Evolutionary conservation across 164 flowering plant species (phyloP), one percentile per base, ranked within the genome.

Genomic region (Amborella trichopoda): DNA sequence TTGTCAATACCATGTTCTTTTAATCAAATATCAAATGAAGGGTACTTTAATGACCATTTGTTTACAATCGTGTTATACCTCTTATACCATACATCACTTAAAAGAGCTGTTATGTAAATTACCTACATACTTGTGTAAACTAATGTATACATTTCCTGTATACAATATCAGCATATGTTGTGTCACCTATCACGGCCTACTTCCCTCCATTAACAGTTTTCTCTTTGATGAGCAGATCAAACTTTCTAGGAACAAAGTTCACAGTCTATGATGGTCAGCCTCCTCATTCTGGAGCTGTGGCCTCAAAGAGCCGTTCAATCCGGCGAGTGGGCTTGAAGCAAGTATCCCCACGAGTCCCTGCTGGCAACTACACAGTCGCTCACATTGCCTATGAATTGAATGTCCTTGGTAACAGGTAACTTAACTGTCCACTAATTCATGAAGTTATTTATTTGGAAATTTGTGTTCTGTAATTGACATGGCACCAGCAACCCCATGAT

Each of bases 321-420:
- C 73, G 74, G 62, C 60, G 72, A 27, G 76, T 70, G 28, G 76
- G 71, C 40, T 46, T 70, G 57, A 75, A 70, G 61, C 81, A 79
- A 61, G 78, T 83, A 40, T 74, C 81, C 18, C 87, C 87, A 2
- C 65, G 70, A 61, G 61, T 70, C 46, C 84, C 87, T 53, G 58
- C 62, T 34, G 84, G 87, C 6, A 83, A 76, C 72, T 77, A 73
- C 46, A 69, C 84, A 2, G 79, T 77, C 25, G 77, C 77, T 6
- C 79, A 70, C 60, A 72, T 79, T 46, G 63, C 80, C 23, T 83
- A 83, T 52, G 87, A 83, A 61, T 50, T 77, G 61, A 80, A 83
- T 69, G 75, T 80, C 48, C 53, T 83, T 61, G 87, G 93, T 46
- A 61, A 84, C 26, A 77, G 93, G 93, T 79, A 50, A n/a, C n/a